phyloP scores from a whole-genome alignment of 2,329 filamentous ascomycete species.

The Fusarium clavum region DNA sequence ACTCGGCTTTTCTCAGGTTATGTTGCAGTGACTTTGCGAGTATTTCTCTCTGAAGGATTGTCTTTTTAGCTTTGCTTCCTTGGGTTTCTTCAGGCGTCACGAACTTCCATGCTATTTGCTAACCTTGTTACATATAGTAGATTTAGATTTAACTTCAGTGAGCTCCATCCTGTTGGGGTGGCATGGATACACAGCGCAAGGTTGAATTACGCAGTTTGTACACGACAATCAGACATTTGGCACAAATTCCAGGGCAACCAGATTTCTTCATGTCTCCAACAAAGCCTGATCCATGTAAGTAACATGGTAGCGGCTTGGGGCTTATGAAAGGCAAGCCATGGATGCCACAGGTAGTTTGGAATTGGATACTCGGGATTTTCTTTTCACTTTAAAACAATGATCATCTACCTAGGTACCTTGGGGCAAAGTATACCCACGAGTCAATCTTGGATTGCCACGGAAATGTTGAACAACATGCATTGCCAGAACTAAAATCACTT shows the following conservation, averaged over 20 bases:
- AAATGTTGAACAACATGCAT: too few relatives aligned
- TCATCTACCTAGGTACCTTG: background rate
- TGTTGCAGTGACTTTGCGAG: constrained; percentile 9
- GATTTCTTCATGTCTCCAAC: constrained; percentile 8
- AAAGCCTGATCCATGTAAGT: constrained; percentile 18
- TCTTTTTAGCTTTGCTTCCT: background rate
- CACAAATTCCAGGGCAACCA: constrained; percentile 10
- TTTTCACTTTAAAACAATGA: background rate
- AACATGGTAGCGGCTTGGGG: background rate
- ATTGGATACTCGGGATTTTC: background rate
- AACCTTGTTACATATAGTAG: background rate
- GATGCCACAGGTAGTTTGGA: background rate
- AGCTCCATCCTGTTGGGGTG: background rate
- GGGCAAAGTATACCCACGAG: background rate
- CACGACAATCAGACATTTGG: constrained; percentile 5
- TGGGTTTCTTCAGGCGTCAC: background rate
- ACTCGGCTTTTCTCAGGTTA: constrained; percentile 42
- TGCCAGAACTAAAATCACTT: background rate
- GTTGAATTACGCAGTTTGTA: background rate
- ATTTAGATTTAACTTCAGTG: background rate
- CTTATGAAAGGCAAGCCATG: background rate
- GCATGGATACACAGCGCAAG: background rate
- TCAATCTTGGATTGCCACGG: background rate
- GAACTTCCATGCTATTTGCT: background rate
- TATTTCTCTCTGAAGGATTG: background rate